phyloP scores from a whole-genome alignment of 2,329 filamentous ascomycete genomes.

The Trematosphaeria pertusa region DNA sequence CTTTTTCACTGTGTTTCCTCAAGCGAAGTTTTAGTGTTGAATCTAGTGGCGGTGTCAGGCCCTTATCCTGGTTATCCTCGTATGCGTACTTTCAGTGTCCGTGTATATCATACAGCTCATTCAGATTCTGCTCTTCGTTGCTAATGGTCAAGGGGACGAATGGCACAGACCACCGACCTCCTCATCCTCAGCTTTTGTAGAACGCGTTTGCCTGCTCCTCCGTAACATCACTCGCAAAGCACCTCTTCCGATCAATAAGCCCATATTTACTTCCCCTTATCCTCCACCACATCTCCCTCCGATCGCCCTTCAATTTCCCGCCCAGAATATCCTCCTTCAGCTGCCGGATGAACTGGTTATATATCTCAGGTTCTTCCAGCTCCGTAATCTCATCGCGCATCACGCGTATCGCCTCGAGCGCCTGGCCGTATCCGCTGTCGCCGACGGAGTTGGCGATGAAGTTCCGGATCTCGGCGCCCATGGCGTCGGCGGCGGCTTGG shows the following conservation, averaged over 20 bases:
- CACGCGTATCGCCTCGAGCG: conserved; percentile 76
- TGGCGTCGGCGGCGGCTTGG: conserved; percentile 73
- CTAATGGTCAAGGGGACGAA: too few species aligned
- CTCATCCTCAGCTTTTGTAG: conserved; percentile 26
- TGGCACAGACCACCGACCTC: background rate
- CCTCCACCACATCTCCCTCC: conserved; percentile 82
- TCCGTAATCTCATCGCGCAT: conserved; percentile 79
- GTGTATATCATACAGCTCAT: too few species aligned
- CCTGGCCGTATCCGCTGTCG: conserved; percentile 75
- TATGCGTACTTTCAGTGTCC: too few species aligned
- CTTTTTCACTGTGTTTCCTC: too few species aligned
- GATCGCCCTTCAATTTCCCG: conserved; percentile 75
- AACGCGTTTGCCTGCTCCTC: conserved; percentile 69
- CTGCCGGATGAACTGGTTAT: conserved; percentile 74
- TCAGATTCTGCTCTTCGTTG: too few species aligned
- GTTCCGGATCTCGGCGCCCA: conserved; percentile 72
- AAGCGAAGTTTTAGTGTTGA: too few species aligned
- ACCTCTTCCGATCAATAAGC: conserved; percentile 70
- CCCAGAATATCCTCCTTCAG: conserved; percentile 76
- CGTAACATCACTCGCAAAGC: conserved; percentile 69
- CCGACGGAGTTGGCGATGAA: conserved; percentile 77
- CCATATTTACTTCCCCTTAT: conserved; percentile 73
- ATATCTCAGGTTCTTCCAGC: conserved; percentile 76
- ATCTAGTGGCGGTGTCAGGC: too few species aligned
- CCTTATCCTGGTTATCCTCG: too few species aligned